A percentile compares a stretch with the other conserved stretches of the same genome.
These are phyloP conservation scores for Chaetomium tenue DNA, from an alignment of 495 filamentous ascomycete genomes.

Conservation along the genomic window DNA sequence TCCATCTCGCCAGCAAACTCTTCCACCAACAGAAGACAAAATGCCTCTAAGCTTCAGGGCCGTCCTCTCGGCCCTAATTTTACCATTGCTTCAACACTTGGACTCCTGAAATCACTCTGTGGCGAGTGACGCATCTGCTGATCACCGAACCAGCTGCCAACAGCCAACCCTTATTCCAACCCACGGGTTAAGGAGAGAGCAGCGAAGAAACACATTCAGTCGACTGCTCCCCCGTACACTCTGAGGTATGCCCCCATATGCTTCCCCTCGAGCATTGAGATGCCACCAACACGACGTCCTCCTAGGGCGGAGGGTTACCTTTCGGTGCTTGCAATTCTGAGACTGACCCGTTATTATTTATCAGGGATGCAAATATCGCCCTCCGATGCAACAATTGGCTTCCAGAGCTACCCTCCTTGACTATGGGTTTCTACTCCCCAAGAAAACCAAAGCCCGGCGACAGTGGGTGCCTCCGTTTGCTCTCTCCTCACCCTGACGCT, in stretches of 20 bases:
- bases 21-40: background rate
- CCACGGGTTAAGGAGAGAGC: background rate
- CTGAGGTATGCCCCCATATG: conserved; percentile 10
- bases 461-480: background rate
- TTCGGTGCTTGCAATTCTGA: conserved; percentile 16
- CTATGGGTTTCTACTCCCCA: background rate
- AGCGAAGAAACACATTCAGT: background rate
- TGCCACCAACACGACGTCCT: background rate
- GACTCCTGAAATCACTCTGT: background rate
- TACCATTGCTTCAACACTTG: background rate
- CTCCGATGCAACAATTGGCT: background rate
- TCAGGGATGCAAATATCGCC: background rate
- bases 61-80: background rate
- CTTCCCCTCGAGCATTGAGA: background rate
- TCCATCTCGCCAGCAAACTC: background rate
- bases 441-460: background rate
- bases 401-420: background rate
- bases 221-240: background rate
- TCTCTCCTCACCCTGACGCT: background rate
- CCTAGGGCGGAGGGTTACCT: conserved; percentile 15
- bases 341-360: conserved; percentile 11
- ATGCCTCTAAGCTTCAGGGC: background rate
- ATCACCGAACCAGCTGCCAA: background rate
- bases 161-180: too few relatives aligned
- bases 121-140: background rate